A percentile compares a stretch with the other conserved stretches of the same genome.
These are phyloP conservation scores for Solanum gracilifrons DNA, from an alignment of 257 asterid species.

Conservation along the genomic window DNA sequence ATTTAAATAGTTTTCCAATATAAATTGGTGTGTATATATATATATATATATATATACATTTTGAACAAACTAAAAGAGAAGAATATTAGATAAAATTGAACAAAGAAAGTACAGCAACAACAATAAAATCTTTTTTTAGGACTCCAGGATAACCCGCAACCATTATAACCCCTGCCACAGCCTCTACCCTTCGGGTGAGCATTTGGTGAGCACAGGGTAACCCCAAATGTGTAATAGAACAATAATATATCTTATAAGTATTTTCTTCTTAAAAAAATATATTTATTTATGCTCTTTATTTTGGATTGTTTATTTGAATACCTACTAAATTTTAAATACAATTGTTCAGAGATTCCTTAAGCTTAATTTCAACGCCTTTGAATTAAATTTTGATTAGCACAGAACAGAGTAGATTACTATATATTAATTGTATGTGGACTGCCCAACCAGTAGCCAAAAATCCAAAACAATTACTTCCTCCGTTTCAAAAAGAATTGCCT, in stretches of 20 bases:
- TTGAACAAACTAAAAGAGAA: neutral
- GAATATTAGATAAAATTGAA: neutral
- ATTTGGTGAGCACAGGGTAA: no score
- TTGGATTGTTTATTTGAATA: neutral
- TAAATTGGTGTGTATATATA: no score
- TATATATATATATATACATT: no score
- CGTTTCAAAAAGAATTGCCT: no score
- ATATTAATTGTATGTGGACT: neutral
- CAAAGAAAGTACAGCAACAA: neutral
- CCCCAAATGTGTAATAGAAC: no score
- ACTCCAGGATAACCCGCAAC: no score
- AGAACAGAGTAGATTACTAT: neutral
- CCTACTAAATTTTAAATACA: neutral
- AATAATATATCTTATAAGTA: no score
- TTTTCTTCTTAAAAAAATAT: neutral
- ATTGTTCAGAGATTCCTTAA: neutral
- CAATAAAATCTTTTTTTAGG: neutral
- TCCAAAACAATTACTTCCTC: neutral
- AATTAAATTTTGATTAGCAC: neutral
- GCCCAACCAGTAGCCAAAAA: neutral
- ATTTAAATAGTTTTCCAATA: no score
- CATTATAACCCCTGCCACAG: rapidly evolving
- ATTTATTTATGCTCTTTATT: neutral
- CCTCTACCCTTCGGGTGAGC: no score
- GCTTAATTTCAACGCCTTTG: neutral